Percentiles rank a stretch among this genome's conserved stretches.
phyloP scores from a whole-genome alignment of 768 basidiomycete genomes.

The Leucogyrophana mollusca region DNA sequence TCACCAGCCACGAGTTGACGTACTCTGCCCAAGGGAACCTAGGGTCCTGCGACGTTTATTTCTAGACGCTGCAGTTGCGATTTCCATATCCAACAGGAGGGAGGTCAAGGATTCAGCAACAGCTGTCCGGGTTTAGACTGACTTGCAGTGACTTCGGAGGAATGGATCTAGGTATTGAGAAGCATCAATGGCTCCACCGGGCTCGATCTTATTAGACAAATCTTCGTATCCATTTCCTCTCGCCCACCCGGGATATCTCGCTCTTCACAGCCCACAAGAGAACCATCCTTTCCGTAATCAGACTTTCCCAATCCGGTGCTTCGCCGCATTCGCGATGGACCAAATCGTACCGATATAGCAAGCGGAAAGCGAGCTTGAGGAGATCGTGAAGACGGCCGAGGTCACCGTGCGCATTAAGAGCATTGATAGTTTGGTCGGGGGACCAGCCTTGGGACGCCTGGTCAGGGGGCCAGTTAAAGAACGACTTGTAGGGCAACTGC shows the following conservation, averaged over 20 bases:
- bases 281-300: no score
- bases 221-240: no score
- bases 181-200: no score
- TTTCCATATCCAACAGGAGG: not conserved
- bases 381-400: conserved; percentile 27
- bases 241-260: no score
- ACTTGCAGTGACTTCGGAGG: not conserved
- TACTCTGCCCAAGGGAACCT: not conserved
- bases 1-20: not conserved
- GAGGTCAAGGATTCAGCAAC: not conserved
- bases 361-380: conserved; percentile 32
- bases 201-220: no score
- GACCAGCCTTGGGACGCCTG: no score
- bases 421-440: no score
- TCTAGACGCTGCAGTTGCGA: not conserved
- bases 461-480: conserved; percentile 15
- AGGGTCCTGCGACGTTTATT: not conserved
- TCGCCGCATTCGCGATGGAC: conserved; percentile 34
- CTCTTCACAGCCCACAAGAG: no score
- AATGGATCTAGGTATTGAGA: no score
- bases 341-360: conserved; percentile 39
- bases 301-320: conserved; percentile 29
- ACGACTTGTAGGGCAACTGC: conserved; percentile 28
- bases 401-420: conserved; percentile 16
- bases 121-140: not conserved